Evolutionary conservation across 805 yeast species (phyloP).

Genomic region (Scheffersomyces spartinae): DNA sequence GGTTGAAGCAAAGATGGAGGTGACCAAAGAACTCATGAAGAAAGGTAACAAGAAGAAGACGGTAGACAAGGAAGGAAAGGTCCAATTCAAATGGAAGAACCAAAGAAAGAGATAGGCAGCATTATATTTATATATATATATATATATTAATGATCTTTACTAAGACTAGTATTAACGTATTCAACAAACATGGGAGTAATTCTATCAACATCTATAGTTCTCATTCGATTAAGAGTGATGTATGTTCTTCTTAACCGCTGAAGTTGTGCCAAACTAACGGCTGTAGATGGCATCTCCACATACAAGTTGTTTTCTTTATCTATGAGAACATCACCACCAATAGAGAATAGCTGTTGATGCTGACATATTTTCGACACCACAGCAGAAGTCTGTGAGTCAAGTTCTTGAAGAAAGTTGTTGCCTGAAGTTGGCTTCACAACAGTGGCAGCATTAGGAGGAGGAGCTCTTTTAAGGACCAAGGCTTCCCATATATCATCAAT

Average conservation of each 20-base stretch:
- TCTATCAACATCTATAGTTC: constrained; percentile 59
- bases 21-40: constrained; percentile 81
- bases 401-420: constrained; percentile 62
- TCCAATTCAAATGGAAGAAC: constrained; percentile 75
- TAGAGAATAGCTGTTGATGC: constrained; percentile 40
- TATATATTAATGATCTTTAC: constrained; percentile 12
- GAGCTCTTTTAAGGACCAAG: constrained; percentile 45
- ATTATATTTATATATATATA: not conserved
- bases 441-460: constrained; percentile 80
- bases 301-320: constrained; percentile 30
- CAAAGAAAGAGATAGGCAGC: constrained; percentile 43
- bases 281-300: constrained; percentile 51
- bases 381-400: constrained; percentile 59
- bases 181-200: constrained; percentile 69
- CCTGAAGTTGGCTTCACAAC: constrained; percentile 69
- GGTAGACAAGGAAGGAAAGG: constrained; percentile 52
- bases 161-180: constrained; percentile 55
- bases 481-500: constrained; percentile 59
- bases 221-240: constrained; percentile 67
- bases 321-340: constrained; percentile 41
- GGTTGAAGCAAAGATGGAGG: constrained; percentile 62
- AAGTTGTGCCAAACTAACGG: constrained; percentile 61
- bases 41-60: constrained; percentile 79
- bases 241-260: constrained; percentile 80
- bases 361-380: constrained; percentile 55